phyloP scores from a whole-genome alignment of 2,329 filamentous ascomycete genomes.

The Arthrobotrys iridis region DNA sequence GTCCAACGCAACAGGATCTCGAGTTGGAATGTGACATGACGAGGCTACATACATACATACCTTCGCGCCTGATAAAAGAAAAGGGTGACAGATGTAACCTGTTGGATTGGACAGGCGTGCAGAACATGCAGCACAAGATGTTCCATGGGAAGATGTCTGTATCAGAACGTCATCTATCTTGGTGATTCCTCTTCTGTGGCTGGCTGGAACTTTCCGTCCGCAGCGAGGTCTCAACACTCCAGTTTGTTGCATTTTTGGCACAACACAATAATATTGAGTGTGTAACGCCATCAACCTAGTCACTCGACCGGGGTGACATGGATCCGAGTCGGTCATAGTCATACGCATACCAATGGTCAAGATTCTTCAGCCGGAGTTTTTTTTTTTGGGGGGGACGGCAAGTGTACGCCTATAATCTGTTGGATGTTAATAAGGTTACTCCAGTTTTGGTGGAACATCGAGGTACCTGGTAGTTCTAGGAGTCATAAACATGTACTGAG shows the following conservation, averaged over 20 bases:
- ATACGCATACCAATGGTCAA: too few relatives aligned
- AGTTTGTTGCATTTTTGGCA: slow-evolving; percentile 11
- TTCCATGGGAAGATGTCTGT: neutral
- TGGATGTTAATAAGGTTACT: too few relatives aligned
- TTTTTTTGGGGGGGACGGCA: too few relatives aligned
- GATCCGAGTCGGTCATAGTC: too few relatives aligned
- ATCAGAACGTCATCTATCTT: neutral
- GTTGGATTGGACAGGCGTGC: neutral
- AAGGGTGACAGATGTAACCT: neutral
- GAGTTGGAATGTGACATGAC: neutral
- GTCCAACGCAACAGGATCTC: neutral
- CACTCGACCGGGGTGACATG: too few relatives aligned
- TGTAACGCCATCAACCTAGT: neutral
- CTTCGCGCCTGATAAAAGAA: neutral
- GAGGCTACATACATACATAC: neutral
- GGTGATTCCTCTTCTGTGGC: neutral
- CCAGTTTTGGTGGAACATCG: too few relatives aligned
- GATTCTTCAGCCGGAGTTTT: too few relatives aligned
- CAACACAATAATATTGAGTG: neutral
- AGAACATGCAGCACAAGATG: neutral
- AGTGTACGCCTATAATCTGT: too few relatives aligned
- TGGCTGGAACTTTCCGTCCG: slow-evolving; percentile 5
- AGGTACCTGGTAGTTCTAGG: too few relatives aligned
- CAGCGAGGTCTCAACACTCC: neutral
- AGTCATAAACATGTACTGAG: too few relatives aligned